phyloP scores from a whole-genome alignment of 2,329 filamentous ascomycete species.

The Sphaerostilbella broomeana region DNA sequence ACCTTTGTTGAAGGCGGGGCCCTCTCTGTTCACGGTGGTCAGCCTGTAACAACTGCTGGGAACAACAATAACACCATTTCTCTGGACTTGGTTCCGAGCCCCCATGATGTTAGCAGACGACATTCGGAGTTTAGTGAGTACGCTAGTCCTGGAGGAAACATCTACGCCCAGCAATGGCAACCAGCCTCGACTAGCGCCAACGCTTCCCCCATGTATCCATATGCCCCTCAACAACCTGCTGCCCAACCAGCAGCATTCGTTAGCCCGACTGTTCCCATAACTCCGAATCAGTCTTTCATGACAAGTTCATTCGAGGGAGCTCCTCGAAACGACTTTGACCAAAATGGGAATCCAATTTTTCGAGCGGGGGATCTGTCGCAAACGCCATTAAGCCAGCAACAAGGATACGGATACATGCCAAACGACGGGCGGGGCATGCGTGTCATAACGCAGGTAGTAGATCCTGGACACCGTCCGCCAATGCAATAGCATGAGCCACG shows the following conservation, averaged over 20 bases:
- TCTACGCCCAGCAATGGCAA: slow-evolving; percentile 42
- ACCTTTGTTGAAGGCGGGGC: slow-evolving; percentile 33
- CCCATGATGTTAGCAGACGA: slow-evolving; percentile 42
- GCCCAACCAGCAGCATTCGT: slow-evolving; percentile 27
- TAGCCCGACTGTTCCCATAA: slow-evolving; percentile 26
- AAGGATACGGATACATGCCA: slow-evolving; percentile 30
- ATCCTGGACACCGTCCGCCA: slow-evolving; percentile 22
- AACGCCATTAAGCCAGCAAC: slow-evolving; percentile 23
- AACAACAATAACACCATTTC: slow-evolving; percentile 29
- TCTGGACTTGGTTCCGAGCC: slow-evolving; percentile 40
- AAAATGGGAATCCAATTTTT: slow-evolving; percentile 27
- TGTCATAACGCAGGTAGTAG: slow-evolving; percentile 24
- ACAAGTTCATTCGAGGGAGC: slow-evolving; percentile 29
- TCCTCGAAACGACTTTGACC: slow-evolving; percentile 27
- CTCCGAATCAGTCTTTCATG: slow-evolving; percentile 29
- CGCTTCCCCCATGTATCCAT: slow-evolving; percentile 40
- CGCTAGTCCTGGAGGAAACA: slow-evolving; percentile 29
- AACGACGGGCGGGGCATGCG: slow-evolving; percentile 27
- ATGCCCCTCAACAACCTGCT: slow-evolving; percentile 33
- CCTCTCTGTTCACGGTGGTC: slow-evolving; percentile 28
- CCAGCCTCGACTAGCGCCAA: slow-evolving; percentile 35
- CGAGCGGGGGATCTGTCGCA: slow-evolving; percentile 26
- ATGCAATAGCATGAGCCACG: slow-evolving; percentile 20
- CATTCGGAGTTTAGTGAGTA: slow-evolving; percentile 45
- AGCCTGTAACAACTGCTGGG: slow-evolving; percentile 30